These are phyloP conservation scores for Cutaneotrichosporon sp. DNA, from an alignment of 1,284 basidiomycete species.

Conservation along the genomic window DNA sequence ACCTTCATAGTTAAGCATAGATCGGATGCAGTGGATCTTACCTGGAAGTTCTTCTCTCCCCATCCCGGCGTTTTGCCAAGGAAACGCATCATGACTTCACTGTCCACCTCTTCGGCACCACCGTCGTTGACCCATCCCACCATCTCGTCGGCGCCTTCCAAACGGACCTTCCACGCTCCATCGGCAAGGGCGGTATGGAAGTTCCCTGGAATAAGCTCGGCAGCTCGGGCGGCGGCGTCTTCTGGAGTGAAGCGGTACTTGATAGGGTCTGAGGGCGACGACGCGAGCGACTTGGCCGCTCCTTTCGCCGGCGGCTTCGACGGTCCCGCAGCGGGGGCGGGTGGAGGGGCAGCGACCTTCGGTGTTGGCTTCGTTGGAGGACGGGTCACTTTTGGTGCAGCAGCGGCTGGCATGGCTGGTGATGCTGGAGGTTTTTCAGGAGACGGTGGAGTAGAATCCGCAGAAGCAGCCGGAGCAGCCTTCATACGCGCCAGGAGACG, in stretches of 20 bases:
- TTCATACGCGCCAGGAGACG: not conserved
- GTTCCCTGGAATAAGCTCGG: slow-evolving; percentile 66
- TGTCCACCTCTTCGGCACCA: slow-evolving; percentile 63
- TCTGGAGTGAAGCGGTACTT: slow-evolving; percentile 89
- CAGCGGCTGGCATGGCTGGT: slow-evolving; percentile 5
- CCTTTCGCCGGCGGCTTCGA: slow-evolving; percentile 34
- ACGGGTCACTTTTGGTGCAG: slow-evolving; percentile 1
- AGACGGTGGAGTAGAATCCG: not conserved
- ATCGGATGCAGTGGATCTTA: slow-evolving; percentile 40
- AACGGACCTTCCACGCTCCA: slow-evolving; percentile 85
- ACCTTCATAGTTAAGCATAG: slow-evolving; percentile 56
- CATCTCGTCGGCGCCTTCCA: slow-evolving; percentile 84
- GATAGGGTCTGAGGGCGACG: slow-evolving; percentile 64
- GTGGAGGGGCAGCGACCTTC: slow-evolving; percentile 5
- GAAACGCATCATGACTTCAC: slow-evolving; percentile 85
- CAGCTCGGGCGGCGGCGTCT: slow-evolving; percentile 79
- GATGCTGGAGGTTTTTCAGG: slow-evolving; percentile 1
- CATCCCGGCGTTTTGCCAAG: slow-evolving; percentile 86
- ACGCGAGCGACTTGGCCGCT: slow-evolving; percentile 56
- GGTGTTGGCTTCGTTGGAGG: slow-evolving; percentile 25
- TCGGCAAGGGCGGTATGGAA: slow-evolving; percentile 73
- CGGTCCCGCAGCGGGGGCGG: slow-evolving; percentile 36
- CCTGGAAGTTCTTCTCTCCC: slow-evolving; percentile 99
- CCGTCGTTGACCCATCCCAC: slow-evolving; percentile 70
- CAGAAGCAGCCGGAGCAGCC: not conserved